Conservation (phyloP, 345 rosid species). For the Syzygium aromaticum region DNA sequence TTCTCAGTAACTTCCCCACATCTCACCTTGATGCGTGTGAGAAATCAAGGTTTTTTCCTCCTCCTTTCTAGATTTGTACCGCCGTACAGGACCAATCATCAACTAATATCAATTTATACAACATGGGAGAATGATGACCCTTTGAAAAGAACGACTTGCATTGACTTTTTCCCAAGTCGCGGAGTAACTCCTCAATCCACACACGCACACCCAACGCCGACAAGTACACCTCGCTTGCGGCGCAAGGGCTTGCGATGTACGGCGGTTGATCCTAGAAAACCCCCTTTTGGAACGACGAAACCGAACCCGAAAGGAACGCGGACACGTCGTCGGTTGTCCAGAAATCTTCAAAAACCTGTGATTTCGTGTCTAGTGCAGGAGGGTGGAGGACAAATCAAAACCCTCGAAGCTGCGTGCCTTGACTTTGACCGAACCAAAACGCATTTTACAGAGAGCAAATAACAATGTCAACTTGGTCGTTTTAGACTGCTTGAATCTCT, state of each 20-base stretch:
- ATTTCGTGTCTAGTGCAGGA: background rate
- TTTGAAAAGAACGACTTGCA: background rate
- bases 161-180: background rate
- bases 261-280: background rate
- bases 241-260: background rate
- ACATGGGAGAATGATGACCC: background rate
- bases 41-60: background rate
- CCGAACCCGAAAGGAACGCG: background rate
- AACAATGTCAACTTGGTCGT: background rate
- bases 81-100: background rate
- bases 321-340: background rate
- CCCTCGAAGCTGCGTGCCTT: background rate
- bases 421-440: background rate
- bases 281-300: background rate
- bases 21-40: background rate
- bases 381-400: background rate
- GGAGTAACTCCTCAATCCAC: background rate
- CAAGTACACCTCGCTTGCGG: background rate
- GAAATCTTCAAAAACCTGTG: background rate
- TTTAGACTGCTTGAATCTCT: background rate
- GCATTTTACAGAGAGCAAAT: background rate
- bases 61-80: background rate
- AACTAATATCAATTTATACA: background rate
- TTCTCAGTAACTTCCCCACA: background rate
- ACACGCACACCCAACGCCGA: too few species aligned